Base-by-base conservation (phyloP, 2,329 filamentous ascomycete genomes). In the Fusarium sp. region DNA sequence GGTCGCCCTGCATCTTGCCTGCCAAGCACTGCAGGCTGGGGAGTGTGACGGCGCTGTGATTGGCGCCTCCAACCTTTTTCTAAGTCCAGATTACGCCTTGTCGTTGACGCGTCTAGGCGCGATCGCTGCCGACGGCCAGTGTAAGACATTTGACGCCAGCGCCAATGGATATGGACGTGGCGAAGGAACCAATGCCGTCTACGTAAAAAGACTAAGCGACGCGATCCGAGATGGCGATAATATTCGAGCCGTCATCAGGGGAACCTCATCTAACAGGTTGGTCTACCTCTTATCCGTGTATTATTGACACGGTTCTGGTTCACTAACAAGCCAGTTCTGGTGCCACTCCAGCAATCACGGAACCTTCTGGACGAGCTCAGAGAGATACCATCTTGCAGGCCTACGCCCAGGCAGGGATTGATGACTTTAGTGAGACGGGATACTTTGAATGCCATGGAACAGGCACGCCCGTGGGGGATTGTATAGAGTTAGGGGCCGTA, bases 161-260 rank as follows among this genome's bases (percentile, higher is more conserved):
- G 85, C 82, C 9, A 71, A 77, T 61, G 69, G 69, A 13, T 88
- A 87, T 67, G 83, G 79, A 1, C 79, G 85, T 13, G 85, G 83
- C 1, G 86, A 88, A 63, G 86, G 84, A 0, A 74, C 81, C 15
- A 82, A 77, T 0, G 76, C 81, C 11, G 68, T 88, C 2, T 68
- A 86, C 3, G 60, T 88, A 3, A 88, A 88, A 71, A 77, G 76
- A 1, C 73, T 87, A 0, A 71, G 75, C 2, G 78, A 83, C 57
- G 85, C 85, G 1, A 62, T 87, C 4, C 69, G 72, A 9, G 80
- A 83, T 55, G 80, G 80, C 3, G 82, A 88, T 57, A 78, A 76
- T 0, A 80, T 84, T 36, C 75, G 80, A 8, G 78, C 76, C 4
- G 73, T 84, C 8, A 80, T 85, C 33, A 77, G 80, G 9, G 79